Percentiles rank a stretch among this genome's conserved stretches.
Conservation (phyloP, 768 basidiomycete species). For the Astraeus odoratus region DNA sequence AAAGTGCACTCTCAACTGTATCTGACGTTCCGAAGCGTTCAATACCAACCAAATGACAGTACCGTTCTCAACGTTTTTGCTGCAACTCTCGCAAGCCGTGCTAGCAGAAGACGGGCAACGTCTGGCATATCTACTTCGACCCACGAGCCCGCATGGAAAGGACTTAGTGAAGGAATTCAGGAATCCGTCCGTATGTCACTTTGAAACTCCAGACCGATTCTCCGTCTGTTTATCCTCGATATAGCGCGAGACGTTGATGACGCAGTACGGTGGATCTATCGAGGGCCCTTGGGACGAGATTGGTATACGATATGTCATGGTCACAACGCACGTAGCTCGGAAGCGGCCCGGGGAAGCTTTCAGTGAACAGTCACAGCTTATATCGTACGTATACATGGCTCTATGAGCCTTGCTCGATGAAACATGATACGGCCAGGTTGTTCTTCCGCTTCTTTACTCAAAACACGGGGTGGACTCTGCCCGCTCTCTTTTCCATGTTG, state of each 20-base stretch:
- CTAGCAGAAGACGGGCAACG: conserved; percentile 58
- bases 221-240: conserved; percentile 37
- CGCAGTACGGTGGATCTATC: conserved; percentile 50
- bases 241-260: conserved; percentile 15
- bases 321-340: conserved; percentile 63
- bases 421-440: conserved; percentile 33
- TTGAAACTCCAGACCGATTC: conserved; percentile 15
- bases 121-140: conserved; percentile 68
- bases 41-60: conserved; percentile 22
- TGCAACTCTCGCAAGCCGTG: conserved; percentile 56
- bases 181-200: conserved; percentile 40
- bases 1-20: too few species aligned
- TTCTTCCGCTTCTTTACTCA: conserved; percentile 77
- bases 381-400: conserved; percentile 50
- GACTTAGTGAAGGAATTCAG: conserved; percentile 67
- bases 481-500: conserved; percentile 73
- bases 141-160: conserved; percentile 72
- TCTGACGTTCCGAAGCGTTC: too few species aligned
- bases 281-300: conserved; percentile 82
- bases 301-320: conserved; percentile 74
- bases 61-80: conserved; percentile 53
- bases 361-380: conserved; percentile 69
- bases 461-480: conserved; percentile 83
- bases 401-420: not conserved
- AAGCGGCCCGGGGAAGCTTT: conserved; percentile 67